These are phyloP conservation scores for Starmerella geochares DNA, from an alignment of 805 yeast genomes.

Conservation along the genomic window DNA sequence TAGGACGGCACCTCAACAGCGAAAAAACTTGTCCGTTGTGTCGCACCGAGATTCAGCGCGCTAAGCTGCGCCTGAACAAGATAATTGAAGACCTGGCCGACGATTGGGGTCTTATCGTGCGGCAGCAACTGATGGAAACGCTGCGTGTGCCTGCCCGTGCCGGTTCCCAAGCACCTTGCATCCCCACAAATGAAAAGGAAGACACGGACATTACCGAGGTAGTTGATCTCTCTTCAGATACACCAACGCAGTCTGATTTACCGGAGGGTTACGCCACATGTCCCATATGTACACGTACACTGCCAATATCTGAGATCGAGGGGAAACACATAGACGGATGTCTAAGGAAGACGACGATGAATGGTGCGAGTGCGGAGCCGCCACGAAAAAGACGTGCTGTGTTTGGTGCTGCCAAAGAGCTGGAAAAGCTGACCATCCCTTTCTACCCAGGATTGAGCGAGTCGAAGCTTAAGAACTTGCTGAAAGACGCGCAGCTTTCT, in stretches of 20 bases:
- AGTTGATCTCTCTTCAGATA: background rate
- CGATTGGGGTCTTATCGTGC: slow-evolving; percentile 35
- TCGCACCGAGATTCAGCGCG: slow-evolving; percentile 56
- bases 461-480: slow-evolving; percentile 50
- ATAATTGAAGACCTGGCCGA: slow-evolving; percentile 60
- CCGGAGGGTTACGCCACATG: slow-evolving; percentile 41
- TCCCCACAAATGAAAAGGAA: background rate
- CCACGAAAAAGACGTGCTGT: slow-evolving; percentile 30
- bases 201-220: background rate
- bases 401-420: background rate
- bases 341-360: slow-evolving; percentile 29
- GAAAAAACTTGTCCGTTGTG: slow-evolving; percentile 70
- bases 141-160: background rate
- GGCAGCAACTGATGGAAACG: slow-evolving; percentile 5
- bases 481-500: slow-evolving; percentile 46
- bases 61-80: slow-evolving; percentile 55
- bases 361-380: slow-evolving; percentile 35
- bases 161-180: background rate
- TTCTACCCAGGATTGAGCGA: slow-evolving; percentile 53
- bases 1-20: slow-evolving; percentile 55
- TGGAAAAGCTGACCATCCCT: slow-evolving; percentile 34
- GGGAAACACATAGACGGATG: slow-evolving; percentile 55
- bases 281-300: slow-evolving; percentile 52
- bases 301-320: slow-evolving; percentile 50
- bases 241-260: slow-evolving; percentile 19